Percentiles rank a stretch among this genome's conserved stretches.
These are phyloP conservation scores for Coccomyxa sp. DNA, from an alignment of 139 green algal species.

Conservation along the genomic window DNA sequence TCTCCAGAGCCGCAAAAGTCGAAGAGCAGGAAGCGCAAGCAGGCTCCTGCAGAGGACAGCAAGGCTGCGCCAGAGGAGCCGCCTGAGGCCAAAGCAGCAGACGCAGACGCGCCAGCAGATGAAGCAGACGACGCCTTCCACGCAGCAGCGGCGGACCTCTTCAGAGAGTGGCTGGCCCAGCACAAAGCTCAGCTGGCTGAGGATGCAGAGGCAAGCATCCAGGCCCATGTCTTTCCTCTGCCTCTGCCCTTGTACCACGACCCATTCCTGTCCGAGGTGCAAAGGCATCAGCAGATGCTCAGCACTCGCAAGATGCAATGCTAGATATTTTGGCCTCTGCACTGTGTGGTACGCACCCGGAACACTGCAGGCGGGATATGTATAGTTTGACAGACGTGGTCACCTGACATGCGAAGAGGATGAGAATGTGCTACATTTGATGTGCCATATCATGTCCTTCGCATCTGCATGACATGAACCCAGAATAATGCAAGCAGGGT, in stretches of 20 bases:
- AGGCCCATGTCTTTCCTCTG: neutral
- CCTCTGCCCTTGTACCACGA: neutral
- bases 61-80: neutral
- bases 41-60: neutral
- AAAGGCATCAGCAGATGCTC: neutral
- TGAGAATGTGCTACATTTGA: too few species aligned
- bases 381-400: neutral
- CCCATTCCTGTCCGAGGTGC: neutral
- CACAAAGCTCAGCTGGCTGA: slow-evolving; percentile 32
- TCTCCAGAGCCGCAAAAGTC: too few species aligned
- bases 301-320: neutral
- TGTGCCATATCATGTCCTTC: too few species aligned
- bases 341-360: too few species aligned
- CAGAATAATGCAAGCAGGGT: too few species aligned
- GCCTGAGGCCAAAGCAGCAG: neutral
- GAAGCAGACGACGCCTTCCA: neutral
- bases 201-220: slow-evolving; percentile 11
- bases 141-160: neutral
- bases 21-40: neutral
- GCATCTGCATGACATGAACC: too few species aligned
- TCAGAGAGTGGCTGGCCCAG: slow-evolving; percentile 26
- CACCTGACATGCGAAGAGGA: too few species aligned
- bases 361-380: neutral
- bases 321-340: neutral
- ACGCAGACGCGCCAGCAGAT: neutral